Percentiles rank a stretch among this genome's conserved stretches.
These are phyloP conservation scores for Mrakia gelida DNA, from an alignment of 768 basidiomycete species.

Conservation along the genomic window DNA sequence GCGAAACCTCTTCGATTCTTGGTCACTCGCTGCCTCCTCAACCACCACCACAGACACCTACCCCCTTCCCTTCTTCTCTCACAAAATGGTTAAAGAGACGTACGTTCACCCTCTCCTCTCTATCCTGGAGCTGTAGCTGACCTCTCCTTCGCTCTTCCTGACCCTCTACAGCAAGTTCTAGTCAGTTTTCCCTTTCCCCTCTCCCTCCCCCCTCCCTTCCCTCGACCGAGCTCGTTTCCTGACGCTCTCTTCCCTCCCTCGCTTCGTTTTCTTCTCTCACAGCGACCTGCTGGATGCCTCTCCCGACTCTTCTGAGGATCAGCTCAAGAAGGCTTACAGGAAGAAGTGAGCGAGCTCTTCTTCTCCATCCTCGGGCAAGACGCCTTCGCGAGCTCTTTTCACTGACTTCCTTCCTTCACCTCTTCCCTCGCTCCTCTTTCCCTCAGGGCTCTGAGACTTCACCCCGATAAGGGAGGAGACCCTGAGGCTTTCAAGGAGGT, in stretches of 20 bases:
- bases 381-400: slow-evolving; percentile 2
- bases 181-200: slow-evolving; percentile 16
- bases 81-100: slow-evolving; percentile 31
- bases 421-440: background rate
- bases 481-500: slow-evolving; percentile 97
- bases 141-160: background rate
- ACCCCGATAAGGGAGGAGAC: slow-evolving; percentile 93
- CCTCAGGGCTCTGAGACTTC: slow-evolving; percentile 69
- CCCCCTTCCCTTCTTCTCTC: background rate
- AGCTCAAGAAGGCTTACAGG: slow-evolving; percentile 92
- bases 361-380: background rate
- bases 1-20: background rate
- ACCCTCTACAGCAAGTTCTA: slow-evolving; percentile 24
- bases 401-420: slow-evolving; percentile 1
- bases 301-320: slow-evolving; percentile 71
- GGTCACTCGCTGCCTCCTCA: background rate
- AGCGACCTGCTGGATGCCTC: slow-evolving; percentile 83
- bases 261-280: background rate
- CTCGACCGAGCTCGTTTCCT: background rate
- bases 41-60: background rate
- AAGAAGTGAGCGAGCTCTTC: slow-evolving; percentile 57
- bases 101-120: background rate
- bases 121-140: background rate
- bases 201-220: background rate
- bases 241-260: background rate